Percentiles rank a stretch among this genome's conserved stretches.
Evolutionary conservation across 176 grass and related monocot species (phyloP).

Genomic region (Thalia dealbata): DNA sequence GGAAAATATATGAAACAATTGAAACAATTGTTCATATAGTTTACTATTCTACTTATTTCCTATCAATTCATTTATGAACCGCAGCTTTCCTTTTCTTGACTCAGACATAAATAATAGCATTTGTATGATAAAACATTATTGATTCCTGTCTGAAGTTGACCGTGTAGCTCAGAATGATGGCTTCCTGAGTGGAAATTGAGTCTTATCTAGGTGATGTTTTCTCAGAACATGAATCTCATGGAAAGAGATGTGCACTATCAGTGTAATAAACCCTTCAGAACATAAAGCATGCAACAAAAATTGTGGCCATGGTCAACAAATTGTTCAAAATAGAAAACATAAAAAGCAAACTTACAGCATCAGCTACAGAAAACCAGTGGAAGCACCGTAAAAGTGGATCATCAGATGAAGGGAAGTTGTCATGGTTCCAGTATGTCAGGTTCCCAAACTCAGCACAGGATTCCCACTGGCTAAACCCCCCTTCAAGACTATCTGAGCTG

Average conservation of each 20-base stretch:
- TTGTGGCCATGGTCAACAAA: neutral
- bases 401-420: slow-evolving; percentile 61
- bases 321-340: neutral
- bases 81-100: neutral
- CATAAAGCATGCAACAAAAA: neutral
- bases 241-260: neutral
- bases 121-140: neutral
- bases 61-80: neutral
- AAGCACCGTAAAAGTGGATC: slow-evolving; percentile 71
- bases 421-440: slow-evolving; percentile 91
- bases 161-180: neutral
- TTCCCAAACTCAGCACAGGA: slow-evolving; percentile 60
- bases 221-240: neutral
- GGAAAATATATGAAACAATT: neutral
- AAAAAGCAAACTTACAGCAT: slow-evolving; percentile 45
- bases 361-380: slow-evolving; percentile 73
- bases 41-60: neutral
- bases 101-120: neutral
- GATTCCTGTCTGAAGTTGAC: neutral
- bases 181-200: too few relatives aligned
- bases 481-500: slow-evolving; percentile 23
- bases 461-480: slow-evolving; percentile 42
- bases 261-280: neutral
- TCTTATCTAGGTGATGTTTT: too few relatives aligned
- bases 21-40: neutral